Percentiles rank a stretch among this genome's conserved stretches.
These are phyloP conservation scores for Monosporascus sp. DNA, from an alignment of 2,329 filamentous ascomycete species.

Conservation along the genomic window DNA sequence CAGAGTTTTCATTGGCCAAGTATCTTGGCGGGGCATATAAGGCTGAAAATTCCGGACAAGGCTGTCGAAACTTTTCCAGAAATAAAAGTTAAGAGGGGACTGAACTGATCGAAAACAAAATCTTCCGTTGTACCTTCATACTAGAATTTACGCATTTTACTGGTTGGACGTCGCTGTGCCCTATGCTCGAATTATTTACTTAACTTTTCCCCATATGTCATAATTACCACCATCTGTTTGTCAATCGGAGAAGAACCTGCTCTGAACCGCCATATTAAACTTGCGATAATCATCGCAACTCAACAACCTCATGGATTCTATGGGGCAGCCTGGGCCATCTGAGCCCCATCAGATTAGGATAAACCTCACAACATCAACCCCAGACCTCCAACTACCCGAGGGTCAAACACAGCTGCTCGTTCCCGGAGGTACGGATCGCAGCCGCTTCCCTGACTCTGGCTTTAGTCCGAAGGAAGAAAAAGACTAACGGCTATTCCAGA, in stretches of 20 bases:
- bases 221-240: too few relatives aligned
- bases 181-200: too few relatives aligned
- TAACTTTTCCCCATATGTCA: too few relatives aligned
- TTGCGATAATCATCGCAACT: background rate
- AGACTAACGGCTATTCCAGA: constrained; percentile 36
- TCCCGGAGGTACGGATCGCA: constrained; percentile 44
- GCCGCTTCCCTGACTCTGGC: too few relatives aligned
- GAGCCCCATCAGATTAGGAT: constrained; percentile 54
- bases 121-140: too few relatives aligned
- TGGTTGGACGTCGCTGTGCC: too few relatives aligned
- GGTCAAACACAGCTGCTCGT: constrained; percentile 58
- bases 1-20: background rate
- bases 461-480: background rate
- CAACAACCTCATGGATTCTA: constrained; percentile 17
- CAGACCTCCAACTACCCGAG: constrained; percentile 58
- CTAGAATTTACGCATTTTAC: too few relatives aligned
- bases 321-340: constrained; percentile 19
- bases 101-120: background rate
- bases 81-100: background rate
- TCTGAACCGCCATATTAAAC: background rate
- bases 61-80: constrained; percentile 1
- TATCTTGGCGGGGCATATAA: background rate
- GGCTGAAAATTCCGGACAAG: background rate
- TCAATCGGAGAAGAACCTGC: too few relatives aligned
- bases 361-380: constrained; percentile 59